A percentile compares a stretch with the other conserved stretches of the same genome.
Conservation (phyloP, 2,329 filamentous ascomycete genomes). For the Aspergillus sp. region DNA sequence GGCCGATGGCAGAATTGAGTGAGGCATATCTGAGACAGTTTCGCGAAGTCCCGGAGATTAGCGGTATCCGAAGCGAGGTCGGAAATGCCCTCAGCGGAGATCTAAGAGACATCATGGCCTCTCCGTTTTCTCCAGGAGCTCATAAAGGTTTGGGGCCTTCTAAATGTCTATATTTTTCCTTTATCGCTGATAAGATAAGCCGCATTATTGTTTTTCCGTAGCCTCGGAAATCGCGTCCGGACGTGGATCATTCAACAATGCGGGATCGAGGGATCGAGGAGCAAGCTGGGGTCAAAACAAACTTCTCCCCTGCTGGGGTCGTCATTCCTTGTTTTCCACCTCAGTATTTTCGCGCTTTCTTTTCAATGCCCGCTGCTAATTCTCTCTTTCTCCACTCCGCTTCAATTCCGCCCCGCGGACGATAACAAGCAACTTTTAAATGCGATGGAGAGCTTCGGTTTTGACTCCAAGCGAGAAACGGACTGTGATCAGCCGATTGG, state of each 20-base stretch:
- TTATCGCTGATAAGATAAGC: conserved; percentile 22
- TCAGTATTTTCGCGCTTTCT: conserved; percentile 1
- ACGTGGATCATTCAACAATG: conserved; percentile 6
- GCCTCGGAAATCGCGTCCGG: conserved; percentile 5
- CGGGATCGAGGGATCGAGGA: neutral
- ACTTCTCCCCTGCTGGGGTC: neutral
- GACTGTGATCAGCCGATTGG: neutral
- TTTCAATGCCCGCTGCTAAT: neutral
- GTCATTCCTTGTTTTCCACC: conserved; percentile 9
- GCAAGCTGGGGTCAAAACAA: neutral
- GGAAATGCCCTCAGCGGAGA: neutral
- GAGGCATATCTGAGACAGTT: conserved; percentile 49
- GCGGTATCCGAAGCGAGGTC: conserved; percentile 14
- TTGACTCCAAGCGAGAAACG: neutral
- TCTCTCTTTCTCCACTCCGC: neutral
- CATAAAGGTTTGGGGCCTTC: neutral
- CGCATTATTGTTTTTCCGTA: conserved; percentile 8
- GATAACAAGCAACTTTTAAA: neutral
- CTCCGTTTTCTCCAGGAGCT: neutral
- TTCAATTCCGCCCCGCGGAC: neutral
- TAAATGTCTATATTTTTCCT: neutral
- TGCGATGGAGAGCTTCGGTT: neutral
- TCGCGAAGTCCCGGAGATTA: conserved; percentile 12
- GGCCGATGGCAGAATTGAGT: conserved; percentile 67
- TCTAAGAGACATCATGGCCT: conserved; percentile 4